These are phyloP conservation scores for Leishmania aethiopica DNA, from an alignment of 208 protist species.

Conservation along the genomic window DNA sequence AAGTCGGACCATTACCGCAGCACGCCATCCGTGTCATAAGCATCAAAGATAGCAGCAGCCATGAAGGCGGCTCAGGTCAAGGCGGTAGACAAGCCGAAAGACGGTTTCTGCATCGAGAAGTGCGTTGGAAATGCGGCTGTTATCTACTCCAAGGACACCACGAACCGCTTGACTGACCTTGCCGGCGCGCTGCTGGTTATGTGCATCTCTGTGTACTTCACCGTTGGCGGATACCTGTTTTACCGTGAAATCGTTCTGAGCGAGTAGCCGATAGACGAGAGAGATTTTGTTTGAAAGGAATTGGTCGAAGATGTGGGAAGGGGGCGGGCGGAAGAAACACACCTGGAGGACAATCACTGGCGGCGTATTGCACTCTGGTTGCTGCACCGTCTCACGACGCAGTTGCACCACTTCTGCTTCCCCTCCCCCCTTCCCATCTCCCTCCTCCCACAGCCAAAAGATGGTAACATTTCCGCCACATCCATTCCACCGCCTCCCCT, in stretches of 20 bases:
- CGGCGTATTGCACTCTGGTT: background rate
- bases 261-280: conserved; percentile 2
- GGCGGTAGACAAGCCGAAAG: background rate
- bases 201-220: conserved; percentile 83
- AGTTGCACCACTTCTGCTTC: background rate
- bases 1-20: background rate
- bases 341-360: background rate
- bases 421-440: background rate
- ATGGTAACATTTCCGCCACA: conserved; percentile 2
- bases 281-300: background rate
- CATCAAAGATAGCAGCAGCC: background rate
- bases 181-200: conserved; percentile 69
- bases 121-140: conserved; percentile 63
- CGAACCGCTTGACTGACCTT: conserved; percentile 67
- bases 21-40: background rate
- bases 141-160: conserved; percentile 62
- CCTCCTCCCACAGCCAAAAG: background rate
- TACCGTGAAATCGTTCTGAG: conserved; percentile 68
- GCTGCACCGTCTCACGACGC: background rate
- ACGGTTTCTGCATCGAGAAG: conserved; percentile 33
- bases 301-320: background rate
- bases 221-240: conserved; percentile 68
- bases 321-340: background rate
- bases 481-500: background rate
- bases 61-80: background rate